A percentile compares a stretch with the other conserved stretches of the same genome.
phyloP scores from a whole-genome alignment of 495 filamentous ascomycete species.

The Choiromyces venosus region DNA sequence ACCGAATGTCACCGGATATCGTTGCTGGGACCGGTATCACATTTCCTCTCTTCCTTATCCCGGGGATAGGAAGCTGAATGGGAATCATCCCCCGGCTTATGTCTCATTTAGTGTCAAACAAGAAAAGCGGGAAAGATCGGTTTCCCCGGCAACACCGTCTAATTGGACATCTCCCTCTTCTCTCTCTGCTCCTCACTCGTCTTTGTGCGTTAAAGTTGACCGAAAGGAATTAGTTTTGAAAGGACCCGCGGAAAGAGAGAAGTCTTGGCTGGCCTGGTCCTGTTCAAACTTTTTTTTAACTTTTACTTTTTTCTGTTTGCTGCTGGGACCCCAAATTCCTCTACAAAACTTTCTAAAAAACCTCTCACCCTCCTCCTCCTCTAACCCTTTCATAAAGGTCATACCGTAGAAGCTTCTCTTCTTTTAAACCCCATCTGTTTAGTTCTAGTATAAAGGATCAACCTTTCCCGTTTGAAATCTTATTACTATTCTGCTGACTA shows the following conservation, averaged over 20 bases:
- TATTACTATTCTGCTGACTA: not conserved
- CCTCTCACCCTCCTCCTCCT: not conserved
- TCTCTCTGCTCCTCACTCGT: not conserved
- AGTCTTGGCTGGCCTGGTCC: not conserved
- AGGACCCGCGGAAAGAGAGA: not conserved
- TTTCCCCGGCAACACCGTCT: not conserved
- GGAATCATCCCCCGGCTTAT: not conserved
- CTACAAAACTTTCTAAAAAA: not conserved
- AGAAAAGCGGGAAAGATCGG: not conserved
- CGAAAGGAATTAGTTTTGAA: not conserved
- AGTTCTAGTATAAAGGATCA: not conserved
- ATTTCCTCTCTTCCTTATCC: not conserved
- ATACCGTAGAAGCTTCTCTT: not conserved
- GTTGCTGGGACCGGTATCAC: not conserved
- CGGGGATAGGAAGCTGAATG: not conserved
- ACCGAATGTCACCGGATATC: not conserved
- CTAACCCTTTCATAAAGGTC: not conserved
- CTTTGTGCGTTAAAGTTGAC: not conserved
- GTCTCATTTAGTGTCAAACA: not conserved
- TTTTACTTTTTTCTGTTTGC: not conserved
- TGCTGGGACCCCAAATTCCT: not conserved
- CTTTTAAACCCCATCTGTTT: not conserved
- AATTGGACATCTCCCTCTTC: not conserved
- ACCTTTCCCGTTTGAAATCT: not conserved
- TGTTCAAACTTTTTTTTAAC: not conserved